Base-by-base conservation (phyloP, 75 land plant species). In the Gnetum montanum region DNA sequence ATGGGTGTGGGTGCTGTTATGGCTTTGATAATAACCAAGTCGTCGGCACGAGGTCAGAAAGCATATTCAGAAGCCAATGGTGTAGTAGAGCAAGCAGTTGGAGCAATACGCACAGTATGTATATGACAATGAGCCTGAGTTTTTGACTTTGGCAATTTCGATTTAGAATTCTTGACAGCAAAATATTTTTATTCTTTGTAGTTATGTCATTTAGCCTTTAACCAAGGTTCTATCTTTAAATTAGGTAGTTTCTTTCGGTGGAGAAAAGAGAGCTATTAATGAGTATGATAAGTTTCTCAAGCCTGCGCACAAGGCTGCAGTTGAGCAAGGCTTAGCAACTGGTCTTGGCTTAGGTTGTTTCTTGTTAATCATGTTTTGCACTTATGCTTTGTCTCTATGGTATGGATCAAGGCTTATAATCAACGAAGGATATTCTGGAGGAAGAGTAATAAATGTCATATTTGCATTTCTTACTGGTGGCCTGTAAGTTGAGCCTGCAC, bases 31-130 rank as follows among this genome's bases (percentile, higher is more conserved):
- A 53, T 83, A 8, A 40, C 80, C 12, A 74, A 59, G 58, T 52
- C 63, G 57, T 58, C 86, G 15, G 40, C 56, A 27, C 36, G 54
- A 28, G 79, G 73, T 29, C 86, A 83, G 63, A 8, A 43, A 30
- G 82, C 85, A 5, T 80, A 83, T 72, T 68, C 69, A 34, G 75
- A 70, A 34, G 85, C 84, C 23, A 75, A 63, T 60, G 62, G 44
- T 24, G 38, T 75, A 20, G 85, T 82, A 12, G 83, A 79, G 52
- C 79, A 82, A 56, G 65, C 75, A 26, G 63, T 82, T 46, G 63
- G 83, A 34, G 41, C 83, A 10, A 79, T 82, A 31, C 58, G 83
- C 57, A 82, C 75, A 8, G 85, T 82, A 51, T 55, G 83, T 20
- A 31, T 31, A 20, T 53, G 25, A 53, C 37, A 20, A 34, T 15